Percentiles rank a stretch among this genome's conserved stretches.
Conservation (phyloP, 139 green algal species). For the Chlorokybus atmophyticus region DNA sequence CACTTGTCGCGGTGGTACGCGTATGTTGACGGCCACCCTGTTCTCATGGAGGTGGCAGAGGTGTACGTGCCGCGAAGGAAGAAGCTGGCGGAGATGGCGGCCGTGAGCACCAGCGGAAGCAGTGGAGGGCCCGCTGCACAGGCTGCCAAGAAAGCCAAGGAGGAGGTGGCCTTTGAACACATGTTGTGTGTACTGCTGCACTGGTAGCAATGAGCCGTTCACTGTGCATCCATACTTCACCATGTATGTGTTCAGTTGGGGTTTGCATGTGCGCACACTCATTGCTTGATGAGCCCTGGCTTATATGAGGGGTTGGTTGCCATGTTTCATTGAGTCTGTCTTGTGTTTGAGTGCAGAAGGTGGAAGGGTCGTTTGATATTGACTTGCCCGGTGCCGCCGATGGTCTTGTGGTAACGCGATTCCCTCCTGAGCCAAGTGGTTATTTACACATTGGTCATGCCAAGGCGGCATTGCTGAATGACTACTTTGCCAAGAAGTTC, state of each 20-base stretch:
- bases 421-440: conserved; percentile 89
- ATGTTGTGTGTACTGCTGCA: too few species aligned
- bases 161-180: too few species aligned
- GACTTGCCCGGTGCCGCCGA: conserved; percentile 53
- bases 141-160: not conserved
- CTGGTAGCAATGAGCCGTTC: too few species aligned
- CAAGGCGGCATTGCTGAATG: conserved; percentile 85
- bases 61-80: not conserved
- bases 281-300: too few species aligned
- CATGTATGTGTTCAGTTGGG: too few species aligned
- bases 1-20: conserved; percentile 71
- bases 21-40: not conserved
- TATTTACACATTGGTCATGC: conserved; percentile 91
- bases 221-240: too few species aligned
- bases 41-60: not conserved
- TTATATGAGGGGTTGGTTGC: too few species aligned
- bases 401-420: conserved; percentile 89
- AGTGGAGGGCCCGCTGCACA: not conserved
- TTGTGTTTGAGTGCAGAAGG: conserved; percentile 1
- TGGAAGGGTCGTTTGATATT: conserved; percentile 68
- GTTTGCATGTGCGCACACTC: too few species aligned
- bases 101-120: not conserved
- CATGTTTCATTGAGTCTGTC: too few species aligned
- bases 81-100: too few species aligned
- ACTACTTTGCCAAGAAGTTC: conserved; percentile 85